Evolutionary conservation across 2,329 filamentous ascomycete species (phyloP).

Genomic region (Gyromitra esculenta): DNA sequence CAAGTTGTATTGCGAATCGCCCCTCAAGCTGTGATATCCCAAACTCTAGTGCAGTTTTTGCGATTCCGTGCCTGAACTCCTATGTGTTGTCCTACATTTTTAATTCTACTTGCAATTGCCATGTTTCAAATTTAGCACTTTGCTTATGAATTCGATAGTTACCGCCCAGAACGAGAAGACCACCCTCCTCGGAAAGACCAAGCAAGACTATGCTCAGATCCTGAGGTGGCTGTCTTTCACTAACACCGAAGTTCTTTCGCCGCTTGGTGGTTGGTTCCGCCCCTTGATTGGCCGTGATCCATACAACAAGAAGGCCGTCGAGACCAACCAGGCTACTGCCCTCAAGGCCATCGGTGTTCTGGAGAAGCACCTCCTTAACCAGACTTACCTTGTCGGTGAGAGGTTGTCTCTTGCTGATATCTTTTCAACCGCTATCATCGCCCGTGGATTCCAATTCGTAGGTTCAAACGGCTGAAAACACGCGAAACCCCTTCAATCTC

Average conservation of each 20-base stretch:
- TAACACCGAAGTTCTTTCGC: constrained; percentile 84
- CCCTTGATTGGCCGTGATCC: constrained; percentile 81
- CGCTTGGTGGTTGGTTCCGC: constrained; percentile 81
- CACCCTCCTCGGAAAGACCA: constrained; percentile 98
- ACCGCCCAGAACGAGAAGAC: constrained; percentile 99
- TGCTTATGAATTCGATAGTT: constrained; percentile 67
- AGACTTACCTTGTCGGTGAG: constrained; percentile 98
- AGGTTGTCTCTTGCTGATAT: constrained; percentile 96
- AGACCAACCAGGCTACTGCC: constrained; percentile 77
- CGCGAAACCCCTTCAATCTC: constrained; percentile 10
- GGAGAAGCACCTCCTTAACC: constrained; percentile 86
- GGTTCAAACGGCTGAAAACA: constrained; percentile 31
- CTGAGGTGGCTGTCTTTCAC: constrained; percentile 97
- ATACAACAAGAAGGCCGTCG: constrained; percentile 98
- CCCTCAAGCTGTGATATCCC: not conserved
- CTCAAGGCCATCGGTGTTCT: constrained; percentile 75
- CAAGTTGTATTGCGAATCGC: constrained; percentile 12
- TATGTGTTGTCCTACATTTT: constrained; percentile 4
- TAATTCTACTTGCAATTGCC: constrained; percentile 6
- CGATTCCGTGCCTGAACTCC: constrained; percentile 4
- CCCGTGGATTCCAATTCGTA: constrained; percentile 86
- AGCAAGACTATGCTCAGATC: constrained; percentile 99
- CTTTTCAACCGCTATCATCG: constrained; percentile 80
- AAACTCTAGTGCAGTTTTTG: constrained; percentile 41
- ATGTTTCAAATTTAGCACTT: constrained; percentile 20